Conservation (phyloP, 2,329 filamentous ascomycete genomes). For the Rhynchosporium graminicola region DNA sequence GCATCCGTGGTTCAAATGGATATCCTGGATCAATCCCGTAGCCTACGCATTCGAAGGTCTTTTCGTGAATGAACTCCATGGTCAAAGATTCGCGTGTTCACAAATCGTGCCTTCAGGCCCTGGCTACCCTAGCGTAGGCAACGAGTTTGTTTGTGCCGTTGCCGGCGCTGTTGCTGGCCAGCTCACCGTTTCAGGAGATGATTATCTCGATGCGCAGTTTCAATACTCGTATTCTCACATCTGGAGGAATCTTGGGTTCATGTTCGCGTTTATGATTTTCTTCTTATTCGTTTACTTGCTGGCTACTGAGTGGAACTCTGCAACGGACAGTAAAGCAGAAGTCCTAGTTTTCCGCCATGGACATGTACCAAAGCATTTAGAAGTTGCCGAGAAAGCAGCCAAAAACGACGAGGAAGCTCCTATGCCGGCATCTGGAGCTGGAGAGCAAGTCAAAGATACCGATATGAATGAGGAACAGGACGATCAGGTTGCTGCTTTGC, state of each 20-base stretch:
- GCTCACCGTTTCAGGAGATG: slow-evolving; percentile 56
- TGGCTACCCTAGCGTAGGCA: slow-evolving; percentile 47
- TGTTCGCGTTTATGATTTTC: slow-evolving; percentile 64
- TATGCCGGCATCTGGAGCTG: slow-evolving; percentile 13
- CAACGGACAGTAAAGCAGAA: slow-evolving; percentile 75
- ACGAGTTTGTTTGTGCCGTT: slow-evolving; percentile 54
- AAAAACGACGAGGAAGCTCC: slow-evolving; percentile 36
- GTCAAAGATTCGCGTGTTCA: slow-evolving; percentile 70
- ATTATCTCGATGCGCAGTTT: slow-evolving; percentile 57
- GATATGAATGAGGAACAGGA: slow-evolving; percentile 28
- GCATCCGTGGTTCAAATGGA: slow-evolving; percentile 80
- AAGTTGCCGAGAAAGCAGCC: slow-evolving; percentile 40
- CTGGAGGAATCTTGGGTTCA: slow-evolving; percentile 63
- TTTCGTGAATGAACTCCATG: slow-evolving; percentile 82
- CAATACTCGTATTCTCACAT: slow-evolving; percentile 53
- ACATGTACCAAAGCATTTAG: slow-evolving; percentile 42
- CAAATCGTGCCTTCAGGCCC: slow-evolving; percentile 34
- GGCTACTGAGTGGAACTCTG: slow-evolving; percentile 61
- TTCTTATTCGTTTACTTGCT: slow-evolving; percentile 64
- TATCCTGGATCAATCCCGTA: slow-evolving; percentile 63
- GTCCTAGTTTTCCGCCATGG: slow-evolving; percentile 75
- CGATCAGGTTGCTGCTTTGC: slow-evolving; percentile 34
- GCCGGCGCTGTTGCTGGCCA: slow-evolving; percentile 59
- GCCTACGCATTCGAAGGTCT: slow-evolving; percentile 79
- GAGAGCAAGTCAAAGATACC: slow-evolving; percentile 22